Percentiles rank a stretch among this genome's conserved stretches.
Conservation (phyloP, 768 basidiomycete species). For the Holtermanniella nyarrowii region DNA sequence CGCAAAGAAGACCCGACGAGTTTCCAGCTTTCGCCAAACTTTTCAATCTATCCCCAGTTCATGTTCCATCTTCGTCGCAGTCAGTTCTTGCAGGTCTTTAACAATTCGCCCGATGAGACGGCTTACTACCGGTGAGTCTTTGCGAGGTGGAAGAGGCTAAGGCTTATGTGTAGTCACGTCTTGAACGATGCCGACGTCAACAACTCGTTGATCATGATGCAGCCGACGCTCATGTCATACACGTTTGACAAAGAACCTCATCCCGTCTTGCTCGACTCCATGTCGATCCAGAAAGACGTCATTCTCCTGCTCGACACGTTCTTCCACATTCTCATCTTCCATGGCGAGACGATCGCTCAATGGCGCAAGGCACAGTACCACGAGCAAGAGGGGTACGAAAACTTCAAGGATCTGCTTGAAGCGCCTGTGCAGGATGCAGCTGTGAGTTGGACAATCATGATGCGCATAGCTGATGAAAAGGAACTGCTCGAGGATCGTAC, state of each 20-base stretch:
- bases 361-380: conserved; percentile 99
- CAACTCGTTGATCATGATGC: conserved; percentile 99
- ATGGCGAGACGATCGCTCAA: conserved; percentile 90
- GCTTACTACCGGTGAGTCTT: conserved; percentile 79
- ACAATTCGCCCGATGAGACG: conserved; percentile 98
- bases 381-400: conserved; percentile 97
- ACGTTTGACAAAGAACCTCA: conserved; percentile 77
- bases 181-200: conserved; percentile 97
- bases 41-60: conserved; percentile 98
- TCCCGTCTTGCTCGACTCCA: conserved; percentile 89
- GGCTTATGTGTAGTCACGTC: conserved; percentile 55
- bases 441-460: conserved; percentile 42
- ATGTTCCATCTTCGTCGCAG: conserved; percentile 98
- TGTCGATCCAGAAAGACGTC: conserved; percentile 94
- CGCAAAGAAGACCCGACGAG: conserved; percentile 92
- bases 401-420: conserved; percentile 88
- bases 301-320: conserved; percentile 95
- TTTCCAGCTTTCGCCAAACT: conserved; percentile 88
- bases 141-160: background rate
- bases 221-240: conserved; percentile 98
- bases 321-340: conserved; percentile 99
- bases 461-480: conserved; percentile 41
- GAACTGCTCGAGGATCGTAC: conserved; percentile 90
- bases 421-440: conserved; percentile 80
- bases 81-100: conserved; percentile 98